These are phyloP conservation scores for Torulaspora gathmanii DNA, from an alignment of 805 yeast genomes.

Conservation along the genomic window DNA sequence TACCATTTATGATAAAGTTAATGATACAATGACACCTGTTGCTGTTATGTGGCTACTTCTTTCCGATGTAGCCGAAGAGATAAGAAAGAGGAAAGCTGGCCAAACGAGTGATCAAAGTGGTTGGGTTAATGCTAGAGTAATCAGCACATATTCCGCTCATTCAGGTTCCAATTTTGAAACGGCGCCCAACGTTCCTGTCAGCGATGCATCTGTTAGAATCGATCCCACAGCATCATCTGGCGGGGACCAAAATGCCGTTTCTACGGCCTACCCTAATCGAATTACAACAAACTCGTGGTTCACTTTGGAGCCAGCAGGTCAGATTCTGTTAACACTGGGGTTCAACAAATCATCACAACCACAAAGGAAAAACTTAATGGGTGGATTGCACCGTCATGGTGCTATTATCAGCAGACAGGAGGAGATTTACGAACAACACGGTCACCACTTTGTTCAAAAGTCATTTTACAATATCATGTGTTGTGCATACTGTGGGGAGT, in stretches of 20 bases:
- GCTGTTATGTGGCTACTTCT: constrained; percentile 89
- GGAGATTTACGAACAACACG: constrained; percentile 89
- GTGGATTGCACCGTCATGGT: constrained; percentile 90
- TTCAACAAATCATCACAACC: constrained; percentile 65
- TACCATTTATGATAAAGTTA: constrained; percentile 75
- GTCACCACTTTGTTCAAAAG: constrained; percentile 93
- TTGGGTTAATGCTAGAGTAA: constrained; percentile 78
- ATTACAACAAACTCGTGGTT: constrained; percentile 75
- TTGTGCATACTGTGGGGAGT: constrained; percentile 96
- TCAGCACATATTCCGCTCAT: constrained; percentile 20
- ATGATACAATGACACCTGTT: constrained; percentile 69
- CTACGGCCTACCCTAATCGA: constrained; percentile 10
- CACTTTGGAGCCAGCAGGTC: constrained; percentile 91
- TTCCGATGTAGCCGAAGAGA: constrained; percentile 89
- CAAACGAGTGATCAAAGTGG: constrained; percentile 67
- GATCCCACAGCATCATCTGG: constrained; percentile 1
- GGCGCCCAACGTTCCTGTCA: constrained; percentile 16
- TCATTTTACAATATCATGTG: constrained; percentile 95
- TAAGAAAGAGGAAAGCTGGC: constrained; percentile 82
- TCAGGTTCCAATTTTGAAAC: constrained; percentile 15
- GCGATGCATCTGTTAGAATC: constrained; percentile 4
- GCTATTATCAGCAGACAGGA: constrained; percentile 91
- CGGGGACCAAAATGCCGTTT: neutral
- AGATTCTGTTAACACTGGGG: constrained; percentile 68
- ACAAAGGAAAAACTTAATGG: constrained; percentile 43